Conservation (phyloP, 768 basidiomycete species). For the Tulasnella sp. region DNA sequence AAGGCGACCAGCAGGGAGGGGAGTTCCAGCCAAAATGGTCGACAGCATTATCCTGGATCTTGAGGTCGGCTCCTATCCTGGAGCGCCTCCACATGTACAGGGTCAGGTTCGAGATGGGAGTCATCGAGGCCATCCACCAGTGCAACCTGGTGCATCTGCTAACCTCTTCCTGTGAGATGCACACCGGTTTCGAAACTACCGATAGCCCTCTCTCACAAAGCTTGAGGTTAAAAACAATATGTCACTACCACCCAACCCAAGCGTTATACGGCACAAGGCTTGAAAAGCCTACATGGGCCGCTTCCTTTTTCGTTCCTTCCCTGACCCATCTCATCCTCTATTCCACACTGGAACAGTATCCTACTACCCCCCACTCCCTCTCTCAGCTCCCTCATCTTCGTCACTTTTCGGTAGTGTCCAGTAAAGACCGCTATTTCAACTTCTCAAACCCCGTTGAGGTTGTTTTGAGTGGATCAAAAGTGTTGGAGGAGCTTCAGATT, state of each 20-base stretch:
- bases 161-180: background rate
- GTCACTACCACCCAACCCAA: too few species aligned
- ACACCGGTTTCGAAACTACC: background rate
- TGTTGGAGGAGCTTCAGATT: background rate
- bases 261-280: too few species aligned
- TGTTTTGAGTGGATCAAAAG: background rate
- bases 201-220: background rate
- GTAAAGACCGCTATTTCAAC: background rate
- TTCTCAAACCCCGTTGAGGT: background rate
- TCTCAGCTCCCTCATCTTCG: background rate
- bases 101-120: background rate
- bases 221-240: background rate
- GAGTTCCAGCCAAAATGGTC: background rate
- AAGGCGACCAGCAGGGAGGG: background rate
- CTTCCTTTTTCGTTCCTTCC: background rate
- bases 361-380: background rate
- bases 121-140: background rate
- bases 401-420: background rate
- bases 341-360: background rate
- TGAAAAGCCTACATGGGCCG: background rate
- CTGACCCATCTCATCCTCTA: background rate
- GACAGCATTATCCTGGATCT: background rate
- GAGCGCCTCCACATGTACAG: background rate
- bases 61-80: background rate
- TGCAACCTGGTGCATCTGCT: background rate